Evolutionary conservation across 1,284 basidiomycete genomes (phyloP).

Genomic region (Fomitiporia mediterranea): DNA sequence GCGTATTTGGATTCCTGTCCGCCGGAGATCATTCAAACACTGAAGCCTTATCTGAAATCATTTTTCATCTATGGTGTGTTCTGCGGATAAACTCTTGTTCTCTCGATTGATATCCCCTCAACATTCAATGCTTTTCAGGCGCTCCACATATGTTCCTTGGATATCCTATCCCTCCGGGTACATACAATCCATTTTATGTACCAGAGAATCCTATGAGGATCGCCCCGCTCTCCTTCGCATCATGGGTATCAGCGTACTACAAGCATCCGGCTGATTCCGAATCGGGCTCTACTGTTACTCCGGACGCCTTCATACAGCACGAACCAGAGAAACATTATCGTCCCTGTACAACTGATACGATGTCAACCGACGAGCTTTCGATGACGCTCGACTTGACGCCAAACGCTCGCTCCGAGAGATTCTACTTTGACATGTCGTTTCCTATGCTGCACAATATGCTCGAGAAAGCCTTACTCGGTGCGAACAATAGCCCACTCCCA

Average conservation of each 20-base stretch:
- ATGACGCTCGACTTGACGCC: constrained; percentile 6
- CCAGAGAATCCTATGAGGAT: constrained; percentile 3
- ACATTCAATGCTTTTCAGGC: background rate
- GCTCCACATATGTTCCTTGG: background rate
- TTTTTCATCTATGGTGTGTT: constrained; percentile 15
- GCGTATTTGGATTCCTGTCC: constrained; percentile 3
- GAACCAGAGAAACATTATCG: background rate
- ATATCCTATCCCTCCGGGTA: background rate
- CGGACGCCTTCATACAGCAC: background rate
- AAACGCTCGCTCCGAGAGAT: constrained; percentile 11
- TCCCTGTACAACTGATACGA: background rate
- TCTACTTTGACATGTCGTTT: background rate
- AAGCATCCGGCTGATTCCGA: constrained; percentile 3
- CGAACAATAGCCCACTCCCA: background rate
- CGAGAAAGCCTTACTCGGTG: background rate
- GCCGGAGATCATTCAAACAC: background rate
- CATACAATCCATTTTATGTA: constrained; percentile 10
- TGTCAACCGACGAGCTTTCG: constrained; percentile 2
- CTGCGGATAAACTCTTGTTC: background rate
- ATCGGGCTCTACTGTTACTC: background rate
- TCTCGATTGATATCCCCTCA: background rate
- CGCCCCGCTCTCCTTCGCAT: background rate
- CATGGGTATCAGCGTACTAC: constrained; percentile 9
- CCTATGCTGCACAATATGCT: background rate
- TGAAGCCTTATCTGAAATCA: constrained; percentile 9